Base-by-base conservation (phyloP, 2,329 filamentous ascomycete species). In the Microcyclosporella mali region DNA sequence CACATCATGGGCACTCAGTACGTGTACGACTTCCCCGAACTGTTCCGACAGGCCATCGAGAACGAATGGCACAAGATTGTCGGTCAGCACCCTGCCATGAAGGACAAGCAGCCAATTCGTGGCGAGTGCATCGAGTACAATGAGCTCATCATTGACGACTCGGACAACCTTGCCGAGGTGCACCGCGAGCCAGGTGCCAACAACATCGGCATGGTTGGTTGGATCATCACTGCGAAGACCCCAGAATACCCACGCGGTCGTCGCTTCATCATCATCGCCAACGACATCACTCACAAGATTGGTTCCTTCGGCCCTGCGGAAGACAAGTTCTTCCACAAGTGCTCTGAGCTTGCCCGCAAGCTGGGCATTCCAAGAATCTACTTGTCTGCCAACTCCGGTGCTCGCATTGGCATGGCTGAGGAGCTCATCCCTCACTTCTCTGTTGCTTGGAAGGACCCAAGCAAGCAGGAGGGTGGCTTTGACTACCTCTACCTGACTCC, bases 261-360 rank as follows among this genome's bases (percentile, higher is more conserved):
- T 56, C 86, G 86, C 62, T 95, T 97, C 70, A 82, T 98, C 64
- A 87, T 98, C 53, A 84, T 98, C 51, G 89, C 92, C 76, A 98
- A 98, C 77, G 92, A 98, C 63, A 98, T 98, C 66, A 98, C 92
- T 14, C 97, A 88, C 78, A 94, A 94, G 77, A 98, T 97, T 65
- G 92, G 92, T 61, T 95, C 88, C 2, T 98, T 98, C 65, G 92
- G 92, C 40, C 92, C 92, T 31, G 83, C 84, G 70, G 92, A 98
- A 72, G 92, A 98, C 69, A 84, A 86, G 59, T 98, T 95, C 80
- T 98, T 98, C 81, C 78, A 94, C 77, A 95, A 97, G 77, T 98
- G 92, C 73, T 97, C 92, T 8, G 89, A 98, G 69, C 77, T 95
- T 54, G 92, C 92, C 50, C 83, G 89, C 59, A 90, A 88, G 74